These are phyloP conservation scores for Starmerella etchellsii DNA, from an alignment of 805 yeast genomes.

Conservation along the genomic window DNA sequence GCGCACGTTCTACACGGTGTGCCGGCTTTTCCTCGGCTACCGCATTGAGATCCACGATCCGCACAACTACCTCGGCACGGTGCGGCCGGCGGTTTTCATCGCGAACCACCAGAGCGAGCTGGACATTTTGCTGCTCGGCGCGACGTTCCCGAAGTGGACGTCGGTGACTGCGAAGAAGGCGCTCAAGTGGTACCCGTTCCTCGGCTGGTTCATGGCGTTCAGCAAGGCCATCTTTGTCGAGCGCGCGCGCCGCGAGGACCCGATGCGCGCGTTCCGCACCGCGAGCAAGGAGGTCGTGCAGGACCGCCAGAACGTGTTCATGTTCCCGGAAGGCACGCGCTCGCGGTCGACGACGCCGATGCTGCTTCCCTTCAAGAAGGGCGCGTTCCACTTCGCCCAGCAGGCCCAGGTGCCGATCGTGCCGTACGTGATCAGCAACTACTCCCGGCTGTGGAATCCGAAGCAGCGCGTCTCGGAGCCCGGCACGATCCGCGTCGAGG, in stretches of 20 bases:
- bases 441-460: constrained; percentile 56
- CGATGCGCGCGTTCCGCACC: constrained; percentile 56
- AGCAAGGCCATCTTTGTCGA: constrained; percentile 88
- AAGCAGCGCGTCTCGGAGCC: constrained; percentile 48
- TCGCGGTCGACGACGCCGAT: constrained; percentile 58
- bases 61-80: constrained; percentile 34
- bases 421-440: constrained; percentile 80
- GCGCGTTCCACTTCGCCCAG: constrained; percentile 94
- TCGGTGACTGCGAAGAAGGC: constrained; percentile 86
- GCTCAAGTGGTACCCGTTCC: constrained; percentile 68
- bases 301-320: constrained; percentile 62
- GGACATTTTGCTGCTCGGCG: constrained; percentile 72
- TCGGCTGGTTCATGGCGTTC: constrained; percentile 94
- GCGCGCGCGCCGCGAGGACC: constrained; percentile 61
- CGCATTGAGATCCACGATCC: constrained; percentile 53
- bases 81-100: constrained; percentile 61
- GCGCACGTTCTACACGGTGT: constrained; percentile 54
- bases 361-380: constrained; percentile 83
- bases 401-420: constrained; percentile 82
- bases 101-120: constrained; percentile 87
- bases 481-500: constrained; percentile 68
- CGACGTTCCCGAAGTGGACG: constrained; percentile 73
- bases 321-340: constrained; percentile 97
- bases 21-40: constrained; percentile 54
- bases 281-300: constrained; percentile 53